Base-by-base conservation (phyloP, 1,139 yeast species). In the Pichia sp. region DNA sequence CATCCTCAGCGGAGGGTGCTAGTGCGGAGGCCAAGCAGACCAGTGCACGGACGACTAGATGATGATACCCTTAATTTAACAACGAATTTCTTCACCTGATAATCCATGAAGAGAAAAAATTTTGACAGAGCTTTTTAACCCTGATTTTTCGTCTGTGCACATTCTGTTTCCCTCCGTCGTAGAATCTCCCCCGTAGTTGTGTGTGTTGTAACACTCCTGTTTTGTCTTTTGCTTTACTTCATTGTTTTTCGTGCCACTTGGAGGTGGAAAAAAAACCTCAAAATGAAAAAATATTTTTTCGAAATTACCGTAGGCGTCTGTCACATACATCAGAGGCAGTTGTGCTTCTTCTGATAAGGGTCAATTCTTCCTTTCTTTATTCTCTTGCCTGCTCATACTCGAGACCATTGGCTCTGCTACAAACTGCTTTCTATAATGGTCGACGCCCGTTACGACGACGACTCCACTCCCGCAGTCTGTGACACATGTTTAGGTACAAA, bases 101-200 rank as follows among this genome's bases (percentile, higher is more conserved):
- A 60, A 63, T 64, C 73, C 77, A 73, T 79, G 84, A 77, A 75
- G 83, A 53, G 79, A 64, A 70, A 58, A 36, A 77, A 73, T 67
- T 73, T 73, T 76, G 73, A 75, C 84, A 80, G 85, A 81, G 85
- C 85, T 81, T 81, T 81, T 81, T 81, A 81, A 81, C 84, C 77
- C 85, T 81, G 85, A 80, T 47, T 45, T 40, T 10, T 46, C 31
- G 33, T 38, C 6, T 16, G 3, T 5, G 10, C 30, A 27, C 45
- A 6, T 44, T 30, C 17, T 29, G 9, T 30, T n/a, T 17, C 27
- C 30, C 33, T 31, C 34, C 27, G 12, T 16, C 12, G 7, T 40
- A 8, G 9, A 9, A 6, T 8, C 2, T 6, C 16, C 16, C 6
- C 14, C 2, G 45, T 42, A 17, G 30, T 42, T 16, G 2, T 34